A percentile compares a stretch with the other conserved stretches of the same genome.
Evolutionary conservation across 2,329 filamentous ascomycete genomes (phyloP).

Genomic region (Talaromyces sp.): DNA sequence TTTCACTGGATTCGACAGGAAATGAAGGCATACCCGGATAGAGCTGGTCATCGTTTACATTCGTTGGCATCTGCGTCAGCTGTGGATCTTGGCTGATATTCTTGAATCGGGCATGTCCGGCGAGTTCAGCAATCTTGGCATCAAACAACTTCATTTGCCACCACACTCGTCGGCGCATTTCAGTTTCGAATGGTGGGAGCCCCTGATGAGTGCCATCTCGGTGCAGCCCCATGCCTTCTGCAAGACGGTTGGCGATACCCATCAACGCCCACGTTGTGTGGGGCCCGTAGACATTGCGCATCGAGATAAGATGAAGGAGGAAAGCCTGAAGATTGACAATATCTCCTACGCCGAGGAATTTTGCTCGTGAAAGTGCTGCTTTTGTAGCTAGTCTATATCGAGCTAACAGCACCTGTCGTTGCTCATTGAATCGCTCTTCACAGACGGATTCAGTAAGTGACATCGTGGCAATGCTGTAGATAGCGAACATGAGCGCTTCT

Average conservation of each 20-base stretch:
- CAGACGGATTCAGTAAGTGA: slow-evolving; percentile 22
- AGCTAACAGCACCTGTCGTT: slow-evolving; percentile 13
- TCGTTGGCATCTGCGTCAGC: slow-evolving; percentile 53
- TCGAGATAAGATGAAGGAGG: slow-evolving; percentile 20
- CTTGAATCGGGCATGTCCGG: slow-evolving; percentile 58
- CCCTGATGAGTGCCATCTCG: slow-evolving; percentile 63
- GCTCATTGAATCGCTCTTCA: slow-evolving; percentile 16
- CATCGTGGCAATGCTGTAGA: slow-evolving; percentile 22
- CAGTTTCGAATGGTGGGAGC: slow-evolving; percentile 60
- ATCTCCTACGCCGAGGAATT: slow-evolving; percentile 23
- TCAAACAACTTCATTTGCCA: slow-evolving; percentile 73
- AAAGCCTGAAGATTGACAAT: slow-evolving; percentile 24
- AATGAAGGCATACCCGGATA: slow-evolving; percentile 12
- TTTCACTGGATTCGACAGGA: slow-evolving; percentile 11
- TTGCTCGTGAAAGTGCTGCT: slow-evolving; percentile 18
- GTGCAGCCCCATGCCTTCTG: slow-evolving; percentile 72
- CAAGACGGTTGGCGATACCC: slow-evolving; percentile 66
- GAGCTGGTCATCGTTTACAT: slow-evolving; percentile 31
- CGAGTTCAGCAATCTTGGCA: slow-evolving; percentile 67
- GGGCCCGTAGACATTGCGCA: not conserved
- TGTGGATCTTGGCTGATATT: slow-evolving; percentile 69
- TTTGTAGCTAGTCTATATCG: slow-evolving; percentile 20
- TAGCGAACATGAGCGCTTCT: slow-evolving; percentile 15
- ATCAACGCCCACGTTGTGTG: slow-evolving; percentile 42
- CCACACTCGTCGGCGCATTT: slow-evolving; percentile 68